Conservation (phyloP, 1,284 basidiomycete genomes). For the Apiotrichum akiyoshidainum region DNA sequence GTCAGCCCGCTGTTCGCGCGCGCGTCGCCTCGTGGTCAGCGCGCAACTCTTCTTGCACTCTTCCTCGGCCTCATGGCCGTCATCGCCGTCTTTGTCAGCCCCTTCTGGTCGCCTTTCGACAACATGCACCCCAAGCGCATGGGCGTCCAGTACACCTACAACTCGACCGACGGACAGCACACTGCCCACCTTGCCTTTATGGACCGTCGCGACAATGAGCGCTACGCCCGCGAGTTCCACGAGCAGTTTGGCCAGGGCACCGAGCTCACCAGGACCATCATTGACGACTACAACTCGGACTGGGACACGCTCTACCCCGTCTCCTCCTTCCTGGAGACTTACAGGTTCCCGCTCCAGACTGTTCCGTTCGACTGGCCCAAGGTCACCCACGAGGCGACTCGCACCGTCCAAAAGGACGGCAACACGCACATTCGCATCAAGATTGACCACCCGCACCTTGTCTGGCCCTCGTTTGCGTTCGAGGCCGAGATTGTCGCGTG, state of each 20-base stretch:
- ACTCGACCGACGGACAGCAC: conserved; percentile 70
- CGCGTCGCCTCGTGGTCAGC: conserved; percentile 58
- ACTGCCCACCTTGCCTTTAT: conserved; percentile 78
- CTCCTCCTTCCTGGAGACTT: conserved; percentile 54
- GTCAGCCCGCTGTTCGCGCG: conserved; percentile 66
- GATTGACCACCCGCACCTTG: conserved; percentile 69
- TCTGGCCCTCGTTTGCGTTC: conserved; percentile 72
- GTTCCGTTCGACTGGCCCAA: conserved; percentile 53
- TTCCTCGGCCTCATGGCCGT: conserved; percentile 55
- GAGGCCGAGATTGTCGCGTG: conserved; percentile 85
- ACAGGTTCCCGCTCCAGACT: conserved; percentile 51
- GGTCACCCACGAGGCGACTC: conserved; percentile 21
- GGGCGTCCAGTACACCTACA: conserved; percentile 81
- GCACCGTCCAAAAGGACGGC: conserved; percentile 54
- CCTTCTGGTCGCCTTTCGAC: conserved; percentile 69
- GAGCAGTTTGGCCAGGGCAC: conserved; percentile 51
- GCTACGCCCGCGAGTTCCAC: conserved; percentile 66
- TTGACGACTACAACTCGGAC: conserved; percentile 55
- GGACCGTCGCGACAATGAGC: conserved; percentile 54
- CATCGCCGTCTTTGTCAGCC: conserved; percentile 61
- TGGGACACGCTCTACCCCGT: conserved; percentile 89
- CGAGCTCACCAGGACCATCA: conserved; percentile 25
- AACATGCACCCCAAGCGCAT: conserved; percentile 80
- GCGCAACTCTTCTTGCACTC: conserved; percentile 54
- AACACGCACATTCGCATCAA: conserved; percentile 66